Base-by-base conservation (phyloP, 75 land plant species). In the Larix kaempferi region DNA sequence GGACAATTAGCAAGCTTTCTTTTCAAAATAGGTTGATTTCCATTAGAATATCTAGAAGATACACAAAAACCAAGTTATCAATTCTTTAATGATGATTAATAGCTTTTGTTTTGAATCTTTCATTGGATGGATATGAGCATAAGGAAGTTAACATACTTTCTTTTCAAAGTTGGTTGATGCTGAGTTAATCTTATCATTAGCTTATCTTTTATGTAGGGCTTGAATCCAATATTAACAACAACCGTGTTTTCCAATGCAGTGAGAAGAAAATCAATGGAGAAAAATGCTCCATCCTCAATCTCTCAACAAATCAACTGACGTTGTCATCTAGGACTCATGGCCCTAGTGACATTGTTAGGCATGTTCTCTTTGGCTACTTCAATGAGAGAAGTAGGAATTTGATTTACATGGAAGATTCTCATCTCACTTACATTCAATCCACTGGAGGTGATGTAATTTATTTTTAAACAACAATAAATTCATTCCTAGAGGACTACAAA, bases 191-290 rank as follows among this genome's bases (percentile, higher is more conserved):
- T 23, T 62, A 62, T n/a, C n/a, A 62, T 10, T 60, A 23, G 64
- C 29, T 55, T 23, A 19, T 75, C 75, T 27, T 4, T 64, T 74
- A 23, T 41, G 71, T 76, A 87, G 88, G 88, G 89, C 6, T 76
- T 88, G 27, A 88, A 88, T 75, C 88, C 88, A 15, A 39, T 56
- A 27, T 79, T 88, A n/a, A 74, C 77, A 3, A 88, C 89, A 3
- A 71, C 61, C 55, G 66, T 88, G 85, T 88, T 88, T 35, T 56
- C 79, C 13, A 66, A 80, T 59, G 84, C 89, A 2, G 89, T 0
- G 89, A 85, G 80, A 88, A 82, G 63, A 75, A 77, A 57, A 80
- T 85, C 12, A 80, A 79, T 29, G 84, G 79, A 19, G 89, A 88
- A 59, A 88, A 85, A 57, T 88, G 85, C 59, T 86, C 82, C 71